Base-by-base conservation (phyloP, 2,329 filamentous ascomycete species). In the Colletotrichum somersetense region DNA sequence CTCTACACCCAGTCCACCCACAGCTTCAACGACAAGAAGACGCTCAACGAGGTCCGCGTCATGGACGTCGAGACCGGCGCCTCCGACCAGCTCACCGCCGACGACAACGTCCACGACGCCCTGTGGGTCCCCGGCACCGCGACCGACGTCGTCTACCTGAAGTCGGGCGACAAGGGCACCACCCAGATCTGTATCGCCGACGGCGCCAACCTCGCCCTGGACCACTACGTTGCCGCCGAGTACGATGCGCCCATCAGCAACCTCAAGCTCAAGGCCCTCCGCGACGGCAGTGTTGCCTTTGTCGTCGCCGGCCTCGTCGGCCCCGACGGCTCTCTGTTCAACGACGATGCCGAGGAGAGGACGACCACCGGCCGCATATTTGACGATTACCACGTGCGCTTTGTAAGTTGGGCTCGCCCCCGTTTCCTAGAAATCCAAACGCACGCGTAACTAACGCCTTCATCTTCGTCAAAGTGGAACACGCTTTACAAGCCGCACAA, bases 1-100 rank as follows among this genome's bases (percentile, higher is more conserved):
- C 76, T 87, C 52, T 82, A 82, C 75, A 83, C 82, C 23, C 75
- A 85, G 57, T 80, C 81, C 7, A 80, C 79, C 35, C 80, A 85
- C 71, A 76, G 77, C 40, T 79, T 83, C 61, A 77, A 75, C 44
- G 75, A 76, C 18, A 80, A 77, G 40, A 80, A 78, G 55, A 78
- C 77, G 20, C 64, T 70, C 3, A 80, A 78, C 23, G 79, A 82
- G 66, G 75, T 83, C 55, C 77, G 79, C 14, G 72, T 83, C 26
- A 75, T 83, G 67, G 67, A 81, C 42, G 74, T 85, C 8, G 69
- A 75, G 11, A 78, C 76, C 1, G 79, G 79, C 8, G 62, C 66
- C 8, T 80, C 78, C 2, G 50, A 71, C 11, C 74, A 73, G 58
- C 73, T 81, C 59, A 75, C 77, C 11, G 75, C 76, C 16, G 75